Percentiles rank a stretch among this genome's conserved stretches.
phyloP scores from a whole-genome alignment of 1,139 yeast genomes.

The Sugiyamaella paludigena region DNA sequence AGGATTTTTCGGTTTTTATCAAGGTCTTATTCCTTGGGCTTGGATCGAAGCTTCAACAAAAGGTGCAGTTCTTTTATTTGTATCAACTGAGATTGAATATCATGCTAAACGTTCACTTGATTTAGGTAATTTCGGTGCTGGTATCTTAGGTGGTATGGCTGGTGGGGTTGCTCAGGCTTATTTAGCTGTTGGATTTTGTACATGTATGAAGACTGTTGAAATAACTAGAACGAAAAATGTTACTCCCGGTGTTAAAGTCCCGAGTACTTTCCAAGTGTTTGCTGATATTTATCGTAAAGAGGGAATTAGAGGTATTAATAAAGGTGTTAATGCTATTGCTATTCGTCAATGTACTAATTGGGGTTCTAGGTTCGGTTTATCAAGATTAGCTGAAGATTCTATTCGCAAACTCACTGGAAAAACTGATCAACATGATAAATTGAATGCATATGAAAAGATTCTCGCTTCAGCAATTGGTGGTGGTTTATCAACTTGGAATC shows the following conservation, averaged over 20 bases:
- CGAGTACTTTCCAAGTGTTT: conserved; percentile 82
- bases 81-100: conserved; percentile 89
- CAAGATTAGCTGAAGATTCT: conserved; percentile 85
- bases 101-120: conserved; percentile 59
- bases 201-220: conserved; percentile 97
- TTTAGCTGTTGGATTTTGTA: conserved; percentile 94
- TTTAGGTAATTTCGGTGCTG: conserved; percentile 69
- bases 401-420: conserved; percentile 67
- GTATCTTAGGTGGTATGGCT: conserved; percentile 90
- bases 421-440: conserved; percentile 47
- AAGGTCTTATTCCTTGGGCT: conserved; percentile 98
- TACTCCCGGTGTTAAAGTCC: conserved; percentile 63
- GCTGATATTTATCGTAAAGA: conserved; percentile 77
- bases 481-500: conserved; percentile 97
- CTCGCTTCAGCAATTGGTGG: conserved; percentile 92
- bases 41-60: conserved; percentile 99
- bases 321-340: conserved; percentile 99
- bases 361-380: conserved; percentile 95
- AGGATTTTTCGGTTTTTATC: conserved; percentile 87
- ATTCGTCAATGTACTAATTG: conserved; percentile 98
- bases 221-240: conserved; percentile 88
- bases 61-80: conserved; percentile 95
- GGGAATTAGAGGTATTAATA: conserved; percentile 91
- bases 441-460: conserved; percentile 76
- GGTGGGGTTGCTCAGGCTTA: conserved; percentile 98